Percentiles rank a stretch among this genome's conserved stretches.
Conservation (phyloP, 1,139 yeast genomes). For the Casaregolazyma lundiana region DNA sequence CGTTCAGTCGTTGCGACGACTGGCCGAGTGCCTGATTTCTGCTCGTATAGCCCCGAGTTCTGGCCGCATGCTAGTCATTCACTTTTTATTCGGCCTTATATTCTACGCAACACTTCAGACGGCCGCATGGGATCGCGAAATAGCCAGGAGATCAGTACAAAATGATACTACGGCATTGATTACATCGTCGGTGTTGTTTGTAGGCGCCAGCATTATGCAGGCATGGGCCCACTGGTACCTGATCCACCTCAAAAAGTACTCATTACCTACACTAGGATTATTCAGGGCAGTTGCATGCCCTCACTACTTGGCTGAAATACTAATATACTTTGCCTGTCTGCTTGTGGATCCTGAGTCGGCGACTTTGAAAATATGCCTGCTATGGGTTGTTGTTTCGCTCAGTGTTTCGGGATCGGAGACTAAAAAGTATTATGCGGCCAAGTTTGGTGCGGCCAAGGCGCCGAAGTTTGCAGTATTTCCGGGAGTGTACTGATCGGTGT, state of each 20-base stretch:
- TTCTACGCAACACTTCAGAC: slow-evolving; percentile 50
- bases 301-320: slow-evolving; percentile 74
- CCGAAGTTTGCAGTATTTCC: slow-evolving; percentile 30
- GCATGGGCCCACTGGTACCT: slow-evolving; percentile 54
- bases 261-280: slow-evolving; percentile 52
- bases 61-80: slow-evolving; percentile 68
- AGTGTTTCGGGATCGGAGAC: slow-evolving; percentile 60
- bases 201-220: slow-evolving; percentile 52
- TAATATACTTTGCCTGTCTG: slow-evolving; percentile 44
- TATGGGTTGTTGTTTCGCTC: slow-evolving; percentile 62
- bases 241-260: slow-evolving; percentile 59
- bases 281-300: slow-evolving; percentile 61
- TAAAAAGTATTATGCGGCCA: slow-evolving; percentile 44
- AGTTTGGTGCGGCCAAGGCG: slow-evolving; percentile 23
- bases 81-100: slow-evolving; percentile 67
- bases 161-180: not conserved
- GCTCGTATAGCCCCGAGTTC: slow-evolving; percentile 41
- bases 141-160: not conserved
- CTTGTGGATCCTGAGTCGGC: slow-evolving; percentile 11
- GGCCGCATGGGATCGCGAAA: slow-evolving; percentile 16
- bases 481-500: slow-evolving; percentile 18
- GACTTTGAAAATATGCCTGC: slow-evolving; percentile 24
- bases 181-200: slow-evolving; percentile 30
- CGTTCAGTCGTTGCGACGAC: slow-evolving; percentile 62
- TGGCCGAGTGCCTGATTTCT: slow-evolving; percentile 53